Evolutionary conservation across 208 protist species (phyloP), one percentile per base, ranked within the genome.

Genomic region (Sergeia podlipaevii): DNA sequence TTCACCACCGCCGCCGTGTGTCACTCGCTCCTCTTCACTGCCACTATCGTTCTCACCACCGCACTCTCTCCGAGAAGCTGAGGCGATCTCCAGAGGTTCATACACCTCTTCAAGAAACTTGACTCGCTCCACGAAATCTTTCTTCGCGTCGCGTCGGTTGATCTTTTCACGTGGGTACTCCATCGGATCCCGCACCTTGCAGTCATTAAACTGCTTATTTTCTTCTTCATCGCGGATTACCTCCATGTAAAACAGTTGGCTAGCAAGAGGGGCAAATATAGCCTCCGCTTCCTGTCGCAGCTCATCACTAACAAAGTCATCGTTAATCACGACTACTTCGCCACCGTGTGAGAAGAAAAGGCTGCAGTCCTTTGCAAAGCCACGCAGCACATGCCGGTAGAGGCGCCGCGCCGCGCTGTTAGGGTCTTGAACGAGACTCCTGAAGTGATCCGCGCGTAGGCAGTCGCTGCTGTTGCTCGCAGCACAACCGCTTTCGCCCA

Each of bases 321-420:
- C 85, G 74, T 95, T 92, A 36, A 95, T 39, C 33, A 95, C 67
- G 44, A 91, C 69, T 48, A 95, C 85, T 50, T 90, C 78, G n/a
- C 82, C 80, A 44, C 61, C 24, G 13, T 32, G 50, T n/a, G 65
- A 43, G 49, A 91, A 92, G 50, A 93, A 95, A 30, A 61, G n/a
- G 6, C 63, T 60, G 33, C 68, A 74, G 54, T 91, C 80, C 5
- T 74, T 42, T 4, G 80, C 74, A 64, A 78, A 87, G 24, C 65
- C 56, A 15, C 77, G 44, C 26, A 94, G 64, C 32, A 89, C 81
- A 38, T 73, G 42, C 39, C 74, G 77, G 61, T 94, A 94, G 11
- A 89, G 47, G 0, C 59, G 59, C 1, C 82, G 81, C 18, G 71
- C 73, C 7, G 74, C 41, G 42, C 86, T 87, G 13, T 66, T 13